phyloP scores from a whole-genome alignment of 768 basidiomycete genomes.

The Grammothele lineata region DNA sequence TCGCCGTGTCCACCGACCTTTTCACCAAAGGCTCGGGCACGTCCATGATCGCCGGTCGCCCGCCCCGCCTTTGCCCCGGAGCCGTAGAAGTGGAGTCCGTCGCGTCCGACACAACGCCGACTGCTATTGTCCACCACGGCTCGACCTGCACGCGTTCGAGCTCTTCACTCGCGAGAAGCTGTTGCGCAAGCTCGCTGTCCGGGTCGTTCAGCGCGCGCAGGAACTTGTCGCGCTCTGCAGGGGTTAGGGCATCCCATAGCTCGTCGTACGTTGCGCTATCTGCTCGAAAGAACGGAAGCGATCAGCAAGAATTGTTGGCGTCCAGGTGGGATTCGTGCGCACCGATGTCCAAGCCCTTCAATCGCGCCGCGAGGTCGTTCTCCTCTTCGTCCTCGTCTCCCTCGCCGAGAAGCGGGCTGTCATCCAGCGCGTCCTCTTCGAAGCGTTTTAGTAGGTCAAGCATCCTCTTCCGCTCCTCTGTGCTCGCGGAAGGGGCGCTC shows the following conservation, averaged over 20 bases:
- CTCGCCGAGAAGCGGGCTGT: constrained; percentile 25
- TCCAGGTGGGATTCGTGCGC: constrained; percentile 15
- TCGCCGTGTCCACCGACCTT: constrained; percentile 18
- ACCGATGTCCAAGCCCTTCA: constrained; percentile 64
- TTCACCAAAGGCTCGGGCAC: constrained; percentile 45
- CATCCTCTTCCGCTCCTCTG: constrained; percentile 60
- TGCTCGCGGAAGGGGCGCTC: constrained; percentile 47
- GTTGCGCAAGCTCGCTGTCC: constrained; percentile 51
- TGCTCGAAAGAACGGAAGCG: too few species aligned
- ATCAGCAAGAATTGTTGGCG: too few species aligned
- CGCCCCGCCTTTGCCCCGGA: constrained; percentile 23
- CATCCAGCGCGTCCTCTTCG: constrained; percentile 53
- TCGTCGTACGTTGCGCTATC: constrained; percentile 52
- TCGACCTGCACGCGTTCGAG: constrained; percentile 42
- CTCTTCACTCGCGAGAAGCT: constrained; percentile 54
- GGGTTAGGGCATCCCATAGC: constrained; percentile 58
- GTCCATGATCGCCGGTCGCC: constrained; percentile 39
- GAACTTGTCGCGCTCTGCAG: constrained; percentile 59
- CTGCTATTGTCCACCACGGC: constrained; percentile 74
- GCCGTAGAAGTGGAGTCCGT: constrained; percentile 6
- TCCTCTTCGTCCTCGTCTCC: constrained; percentile 35
- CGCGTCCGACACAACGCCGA: too few species aligned
- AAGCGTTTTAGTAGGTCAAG: constrained; percentile 68
- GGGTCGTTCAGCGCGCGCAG: constrained; percentile 57
- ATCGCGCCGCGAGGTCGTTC: constrained; percentile 43